Base-by-base conservation (phyloP, 1,139 yeast genomes). In the Geotrichum histeridarum region DNA sequence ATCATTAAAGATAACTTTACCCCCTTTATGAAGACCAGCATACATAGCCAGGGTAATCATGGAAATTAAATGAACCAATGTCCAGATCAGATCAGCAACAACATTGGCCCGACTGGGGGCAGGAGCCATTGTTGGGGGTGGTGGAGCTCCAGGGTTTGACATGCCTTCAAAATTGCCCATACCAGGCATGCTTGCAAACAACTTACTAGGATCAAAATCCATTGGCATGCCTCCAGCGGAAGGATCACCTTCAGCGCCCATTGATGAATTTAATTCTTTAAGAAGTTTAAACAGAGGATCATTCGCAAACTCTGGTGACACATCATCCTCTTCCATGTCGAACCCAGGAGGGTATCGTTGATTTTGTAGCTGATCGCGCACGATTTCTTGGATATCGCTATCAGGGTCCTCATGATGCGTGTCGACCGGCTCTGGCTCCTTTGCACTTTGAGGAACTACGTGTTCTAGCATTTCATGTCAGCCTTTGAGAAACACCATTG, bases 221-320 rank as follows among this genome's bases (percentile, higher is more conserved):
- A 39, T 48, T 7, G 54, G 54, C 15, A 50, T 42, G 3, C 43
- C 43, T 8, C 43, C 32, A 8, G 42, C 15, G 8, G 27, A 31
- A 2, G 41, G 27, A 4, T 45, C 46, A 11, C 45, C 43, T 1
- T 50, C 50, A 4, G 22, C 39, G 15, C 44, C 54, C 39, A 47
- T 45, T 4, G 51, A 42, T 7, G 52, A 14, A 39, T 52, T 52
- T 18, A 55, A 50, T 17, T 52, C 42, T 37, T 42, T 49, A 39
- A 55, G 31, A 8, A 55, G 55, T 42, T 55, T 48, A 41, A 52
- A 49, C 30, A 55, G 22, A 6, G 57, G 57, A 42, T 55, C 57
- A 33, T 55, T 52, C 4, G 54, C 54, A 42, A 52, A 52, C 42
- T 52, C 54, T 8, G 54, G 51, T 2, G 54, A 52, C 8, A 52